A percentile compares a stretch with the other conserved stretches of the same genome.
Evolutionary conservation across 208 protist genomes (phyloP).

Genomic region (Acanthamoeba sp.): DNA sequence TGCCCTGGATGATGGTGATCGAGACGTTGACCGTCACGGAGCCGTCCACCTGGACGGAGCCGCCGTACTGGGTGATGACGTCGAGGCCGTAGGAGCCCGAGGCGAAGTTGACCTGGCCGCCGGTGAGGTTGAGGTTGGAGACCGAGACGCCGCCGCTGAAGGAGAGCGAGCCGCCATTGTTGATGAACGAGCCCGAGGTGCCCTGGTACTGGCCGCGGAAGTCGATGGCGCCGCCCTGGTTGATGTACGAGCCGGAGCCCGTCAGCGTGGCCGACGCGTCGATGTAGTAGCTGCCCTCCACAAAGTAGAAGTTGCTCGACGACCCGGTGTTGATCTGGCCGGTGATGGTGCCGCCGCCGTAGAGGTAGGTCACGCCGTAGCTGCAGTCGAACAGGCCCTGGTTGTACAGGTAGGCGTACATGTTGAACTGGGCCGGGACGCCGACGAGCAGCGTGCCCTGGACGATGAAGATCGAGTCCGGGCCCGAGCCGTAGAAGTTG

Average conservation of each 20-base stretch:
- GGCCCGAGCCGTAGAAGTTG: constrained; percentile 62
- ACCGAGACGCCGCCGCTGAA: constrained; percentile 66
- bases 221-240: constrained; percentile 60
- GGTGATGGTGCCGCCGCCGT: constrained; percentile 57
- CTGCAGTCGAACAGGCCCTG: constrained; percentile 49
- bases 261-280: constrained; percentile 14
- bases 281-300: constrained; percentile 69
- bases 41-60: constrained; percentile 37
- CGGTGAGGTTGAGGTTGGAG: constrained; percentile 64
- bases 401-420: constrained; percentile 62
- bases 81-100: constrained; percentile 49
- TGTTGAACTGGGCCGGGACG: constrained; percentile 58
- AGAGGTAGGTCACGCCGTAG: constrained; percentile 66
- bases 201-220: constrained; percentile 60
- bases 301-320: constrained; percentile 56
- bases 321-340: not conserved
- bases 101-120: constrained; percentile 68
- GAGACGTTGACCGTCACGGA: constrained; percentile 67
- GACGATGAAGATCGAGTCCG: constrained; percentile 58
- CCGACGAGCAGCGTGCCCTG: constrained; percentile 57
- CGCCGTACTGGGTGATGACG: constrained; percentile 51
- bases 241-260: constrained; percentile 67
- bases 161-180: constrained; percentile 20
- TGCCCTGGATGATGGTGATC: constrained; percentile 37
- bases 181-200: constrained; percentile 28